Base-by-base conservation (phyloP, 2,329 filamentous ascomycete species). In the Xylaria multiplex region DNA sequence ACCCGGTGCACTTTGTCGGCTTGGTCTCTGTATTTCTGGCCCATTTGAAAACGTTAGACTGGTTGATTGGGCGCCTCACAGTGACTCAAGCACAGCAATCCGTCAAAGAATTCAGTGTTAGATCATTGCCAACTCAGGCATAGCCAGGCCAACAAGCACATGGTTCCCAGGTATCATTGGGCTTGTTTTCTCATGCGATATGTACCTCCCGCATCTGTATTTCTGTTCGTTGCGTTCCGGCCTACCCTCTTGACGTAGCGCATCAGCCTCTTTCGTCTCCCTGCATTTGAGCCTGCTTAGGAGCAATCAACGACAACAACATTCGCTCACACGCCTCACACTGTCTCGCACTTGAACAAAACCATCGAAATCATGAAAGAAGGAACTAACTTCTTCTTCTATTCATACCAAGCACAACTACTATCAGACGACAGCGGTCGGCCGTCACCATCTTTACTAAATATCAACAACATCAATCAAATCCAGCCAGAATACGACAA, bases 51-150 rank as follows among this genome's bases (percentile, higher is more conserved):
- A 73, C 74, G 72, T 72, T 71, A 66, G 66, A 35, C 68, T 59
- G 64, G 67, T 40, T 69, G 62, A 77, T 77, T 77, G 73, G 75
- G 67, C 66, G 74, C 74, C 75, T 75, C 71, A 69, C 66, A 68
- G 72, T 75, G 74, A 75, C 64, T 77, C 74, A 77, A 69, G 73
- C 70, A 62, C 66, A 74, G 69, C 67, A 71, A 69, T 65, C 69
- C 70, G 65, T 69, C 64, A 69, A 68, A 69, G 67, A 68, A 64
- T 64, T 64, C 70, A 68, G 67, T 54, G 70, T 64, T 57, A 61
- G 54, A 72, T 70, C 71, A 66, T 65, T 66, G 71, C 71, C 68
- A 69, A 69, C 67, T 66, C 66, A 67, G 68, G 67, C 54, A 53
- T 68, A 35, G 64, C 22, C 45, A 40, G 45, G 57, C 65, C 62